These are phyloP conservation scores for Scenedesmus sp. DNA, from an alignment of 163 green algal genomes.

Conservation along the genomic window DNA sequence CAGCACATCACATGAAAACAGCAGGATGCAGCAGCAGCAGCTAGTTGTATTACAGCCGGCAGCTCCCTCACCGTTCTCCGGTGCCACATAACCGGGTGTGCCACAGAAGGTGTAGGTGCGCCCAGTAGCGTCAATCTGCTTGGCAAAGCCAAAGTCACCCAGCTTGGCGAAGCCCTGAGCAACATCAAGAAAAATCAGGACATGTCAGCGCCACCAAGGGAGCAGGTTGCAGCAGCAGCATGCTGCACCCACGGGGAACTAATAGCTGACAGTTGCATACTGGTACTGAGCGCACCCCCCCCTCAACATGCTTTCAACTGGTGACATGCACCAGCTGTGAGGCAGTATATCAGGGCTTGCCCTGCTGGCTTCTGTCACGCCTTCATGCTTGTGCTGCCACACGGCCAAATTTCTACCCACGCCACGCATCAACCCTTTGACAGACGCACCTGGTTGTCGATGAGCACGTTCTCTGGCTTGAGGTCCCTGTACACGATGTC, in stretches of 20 bases:
- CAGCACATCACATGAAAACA: neutral
- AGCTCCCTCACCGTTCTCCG: conserved; percentile 85
- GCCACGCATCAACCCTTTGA: neutral
- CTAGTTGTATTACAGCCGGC: neutral
- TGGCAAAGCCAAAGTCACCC: conserved; percentile 98
- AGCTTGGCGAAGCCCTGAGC: conserved; percentile 95
- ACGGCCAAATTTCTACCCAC: neutral
- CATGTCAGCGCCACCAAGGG: too few relatives aligned
- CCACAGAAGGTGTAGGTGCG: conserved; percentile 98
- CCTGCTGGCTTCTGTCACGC: neutral
- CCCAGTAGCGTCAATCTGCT: conserved; percentile 80
- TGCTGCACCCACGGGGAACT: neutral
- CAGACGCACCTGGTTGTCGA: conserved; percentile 78
- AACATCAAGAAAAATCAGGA: neutral
- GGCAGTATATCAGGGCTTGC: neutral
- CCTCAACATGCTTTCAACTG: too few relatives aligned
- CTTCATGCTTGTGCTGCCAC: neutral
- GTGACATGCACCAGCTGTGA: neutral
- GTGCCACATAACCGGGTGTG: conserved; percentile 95
- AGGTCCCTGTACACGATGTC: conserved; percentile 96
- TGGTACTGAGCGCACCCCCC: neutral
- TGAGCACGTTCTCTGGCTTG: conserved; percentile 99
- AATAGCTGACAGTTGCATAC: neutral
- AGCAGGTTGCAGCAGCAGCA: too few relatives aligned
- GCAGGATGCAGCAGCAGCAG: neutral